Evolutionary conservation across 768 basidiomycete species (phyloP), one percentile per base, ranked within the genome.

Genomic region (Daedalea quercina): DNA sequence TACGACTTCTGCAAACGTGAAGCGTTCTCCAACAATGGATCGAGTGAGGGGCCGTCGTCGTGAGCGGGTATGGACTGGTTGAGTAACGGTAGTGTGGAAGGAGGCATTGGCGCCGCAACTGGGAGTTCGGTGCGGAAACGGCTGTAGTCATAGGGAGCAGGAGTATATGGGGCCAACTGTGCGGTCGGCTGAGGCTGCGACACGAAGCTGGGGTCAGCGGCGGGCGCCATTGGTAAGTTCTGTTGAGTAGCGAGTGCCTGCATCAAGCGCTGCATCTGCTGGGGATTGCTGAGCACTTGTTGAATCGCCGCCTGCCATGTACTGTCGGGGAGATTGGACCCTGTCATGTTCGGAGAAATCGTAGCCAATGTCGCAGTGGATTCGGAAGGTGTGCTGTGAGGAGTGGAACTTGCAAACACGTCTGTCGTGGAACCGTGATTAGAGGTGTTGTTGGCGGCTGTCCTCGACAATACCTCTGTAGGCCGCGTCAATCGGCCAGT

Each of bases 191-290:
- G 52, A 9, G 41, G 28, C 23, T 24, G 20, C 1, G 34, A 3
- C 9, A 44, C 42, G 24, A 20, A 25, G 9, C 50, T 40, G 28
- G 55, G 15, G 28, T 35, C 28, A 15, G 52, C 20, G 3, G 57
- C 56, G 19, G 56, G 35, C 3, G 50, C 43, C 25, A 55, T 35
- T 37, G 57, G 46, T n/a, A 51, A 57, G 34, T 52, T 57, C 44
- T 57, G 61, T 48, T 60, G 57, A 20, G 44, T 50, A 0, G 63
- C 57, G 31, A 66, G 58, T 1, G 64, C 63, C 44, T 65, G 63
- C 57, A 66, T 55, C 34, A 87, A 67, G 50, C 79, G 76, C 54
- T 85, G 82, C 48, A 86, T 73, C 59, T 85, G 81, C 1, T 65
- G 60, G 0, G 82, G 81, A 0, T 78, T 72, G 40, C 60, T 70